These are phyloP conservation scores for Purshia tridentata DNA, from an alignment of 306 rosid species.

Conservation along the genomic window DNA sequence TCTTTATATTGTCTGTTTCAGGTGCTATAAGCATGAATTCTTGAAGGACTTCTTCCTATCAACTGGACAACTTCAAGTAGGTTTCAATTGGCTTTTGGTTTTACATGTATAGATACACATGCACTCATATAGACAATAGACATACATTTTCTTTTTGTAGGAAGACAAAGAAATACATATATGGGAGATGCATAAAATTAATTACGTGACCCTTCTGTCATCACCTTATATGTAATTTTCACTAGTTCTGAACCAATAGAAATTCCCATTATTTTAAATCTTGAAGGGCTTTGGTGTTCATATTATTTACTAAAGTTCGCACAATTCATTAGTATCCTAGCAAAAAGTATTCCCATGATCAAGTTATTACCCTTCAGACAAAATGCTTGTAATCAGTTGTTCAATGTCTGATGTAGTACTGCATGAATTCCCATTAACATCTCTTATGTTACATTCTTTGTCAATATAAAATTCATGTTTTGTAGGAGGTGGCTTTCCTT, in stretches of 20 bases:
- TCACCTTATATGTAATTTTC: background rate
- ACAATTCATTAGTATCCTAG: background rate
- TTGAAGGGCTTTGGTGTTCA: background rate
- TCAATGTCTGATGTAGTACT: constrained; percentile 1
- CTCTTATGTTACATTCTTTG: constrained; percentile 5
- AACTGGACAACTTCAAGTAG: constrained; percentile 92
- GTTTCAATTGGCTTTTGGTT: constrained; percentile 29
- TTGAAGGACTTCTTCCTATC: constrained; percentile 92
- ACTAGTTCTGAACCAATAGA: background rate
- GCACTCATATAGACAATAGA: constrained; percentile 8
- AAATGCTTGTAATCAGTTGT: background rate
- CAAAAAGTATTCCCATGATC: background rate
- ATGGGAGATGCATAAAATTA: too few species aligned
- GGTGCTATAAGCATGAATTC: constrained; percentile 90
- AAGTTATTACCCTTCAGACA: background rate
- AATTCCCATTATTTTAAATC: background rate
- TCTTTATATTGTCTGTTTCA: constrained; percentile 42
- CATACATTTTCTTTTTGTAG: background rate
- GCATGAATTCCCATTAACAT: constrained; percentile 1
- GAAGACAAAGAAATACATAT: background rate
- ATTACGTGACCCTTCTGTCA: background rate
- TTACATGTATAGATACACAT: constrained; percentile 2
- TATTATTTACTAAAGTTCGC: background rate
- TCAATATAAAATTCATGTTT: constrained; percentile 1
- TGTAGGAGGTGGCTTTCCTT: constrained; percentile 91